Percentiles rank a stretch among this genome's conserved stretches.
Conservation (phyloP, 306 rosid species). For the Quercus berberidifolia region DNA sequence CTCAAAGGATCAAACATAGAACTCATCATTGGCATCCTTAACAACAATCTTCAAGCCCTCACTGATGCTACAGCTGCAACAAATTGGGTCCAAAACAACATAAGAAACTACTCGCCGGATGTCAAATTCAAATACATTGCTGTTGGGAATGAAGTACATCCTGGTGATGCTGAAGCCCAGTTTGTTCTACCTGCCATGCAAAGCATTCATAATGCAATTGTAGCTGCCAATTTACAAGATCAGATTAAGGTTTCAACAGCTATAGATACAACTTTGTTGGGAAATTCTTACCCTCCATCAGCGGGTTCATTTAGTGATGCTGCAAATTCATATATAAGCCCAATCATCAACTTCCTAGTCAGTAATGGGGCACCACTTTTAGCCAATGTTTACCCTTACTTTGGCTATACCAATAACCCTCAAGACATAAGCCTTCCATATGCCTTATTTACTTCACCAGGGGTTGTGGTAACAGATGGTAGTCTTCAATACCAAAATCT, state of each 20-base stretch:
- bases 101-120: constrained; percentile 24
- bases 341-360: constrained; percentile 34
- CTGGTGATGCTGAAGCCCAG: constrained; percentile 2
- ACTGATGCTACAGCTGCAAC: constrained; percentile 26
- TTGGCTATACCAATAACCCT: constrained; percentile 9
- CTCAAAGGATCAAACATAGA: constrained; percentile 54
- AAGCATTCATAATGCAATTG: constrained; percentile 35
- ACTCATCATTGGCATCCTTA: constrained; percentile 32
- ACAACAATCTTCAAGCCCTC: constrained; percentile 14
- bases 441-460: constrained; percentile 48
- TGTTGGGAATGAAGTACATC: constrained; percentile 46
- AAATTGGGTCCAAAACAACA: constrained; percentile 32
- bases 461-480: constrained; percentile 16
- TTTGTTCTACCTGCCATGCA: constrained; percentile 30
- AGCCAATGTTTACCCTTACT: constrained; percentile 57
- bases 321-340: constrained; percentile 26
- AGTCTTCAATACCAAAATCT: constrained; percentile 36
- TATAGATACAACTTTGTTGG: constrained; percentile 25
- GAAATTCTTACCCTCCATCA: constrained; percentile 41
- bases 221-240: constrained; percentile 35
- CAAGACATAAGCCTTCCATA: constrained; percentile 9
- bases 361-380: constrained; percentile 57
- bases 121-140: constrained; percentile 41
- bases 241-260: constrained; percentile 58
- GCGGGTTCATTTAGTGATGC: constrained; percentile 18